Evolutionary conservation across 768 basidiomycete species (phyloP).

Genomic region (Mycena sanguinolenta): DNA sequence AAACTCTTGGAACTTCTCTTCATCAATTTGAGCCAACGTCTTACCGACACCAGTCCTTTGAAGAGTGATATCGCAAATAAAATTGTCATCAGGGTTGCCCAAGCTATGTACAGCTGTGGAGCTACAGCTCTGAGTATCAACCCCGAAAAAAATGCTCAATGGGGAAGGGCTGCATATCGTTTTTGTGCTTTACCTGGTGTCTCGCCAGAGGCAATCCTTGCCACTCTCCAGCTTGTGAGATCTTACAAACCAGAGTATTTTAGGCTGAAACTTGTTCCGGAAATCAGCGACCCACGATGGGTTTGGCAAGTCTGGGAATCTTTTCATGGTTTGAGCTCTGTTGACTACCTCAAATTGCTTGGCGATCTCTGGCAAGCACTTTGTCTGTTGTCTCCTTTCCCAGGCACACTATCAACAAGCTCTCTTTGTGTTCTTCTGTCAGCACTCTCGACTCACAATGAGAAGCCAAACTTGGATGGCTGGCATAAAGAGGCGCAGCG

Average conservation of each 20-base stretch:
- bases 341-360: neutral
- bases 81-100: neutral
- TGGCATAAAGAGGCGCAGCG: neutral
- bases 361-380: neutral
- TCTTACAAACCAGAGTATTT: neutral
- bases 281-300: neutral
- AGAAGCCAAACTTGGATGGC: neutral
- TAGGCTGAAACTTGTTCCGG: too few relatives aligned
- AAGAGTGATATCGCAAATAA: neutral
- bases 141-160: too few relatives aligned
- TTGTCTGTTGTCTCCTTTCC: neutral
- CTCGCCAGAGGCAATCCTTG: neutral
- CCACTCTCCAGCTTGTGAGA: neutral
- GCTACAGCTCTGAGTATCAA: too few relatives aligned
- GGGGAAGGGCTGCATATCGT: too few relatives aligned
- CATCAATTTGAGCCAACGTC: neutral
- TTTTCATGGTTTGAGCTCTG: neutral
- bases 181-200: conserved; percentile 1
- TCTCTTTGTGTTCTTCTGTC: neutral
- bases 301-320: neutral
- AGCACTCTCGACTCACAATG: neutral
- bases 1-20: neutral
- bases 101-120: neutral
- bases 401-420: neutral
- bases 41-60: neutral